Conservation (phyloP, 176 grass and related monocot species). For the Ampelocalamus luodianensis region DNA sequence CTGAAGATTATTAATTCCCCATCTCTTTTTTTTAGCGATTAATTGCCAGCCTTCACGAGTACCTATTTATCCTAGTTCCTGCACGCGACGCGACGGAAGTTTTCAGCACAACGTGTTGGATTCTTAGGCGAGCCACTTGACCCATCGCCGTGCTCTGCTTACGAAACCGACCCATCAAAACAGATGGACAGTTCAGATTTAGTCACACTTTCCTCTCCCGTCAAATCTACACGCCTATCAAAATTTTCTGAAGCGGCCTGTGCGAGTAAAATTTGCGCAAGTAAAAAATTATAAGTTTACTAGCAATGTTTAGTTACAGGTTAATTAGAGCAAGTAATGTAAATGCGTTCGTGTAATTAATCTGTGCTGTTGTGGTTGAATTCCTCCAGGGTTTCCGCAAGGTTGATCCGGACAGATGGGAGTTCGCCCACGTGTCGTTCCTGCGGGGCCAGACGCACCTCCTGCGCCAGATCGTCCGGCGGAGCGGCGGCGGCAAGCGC, state of each 20-base stretch:
- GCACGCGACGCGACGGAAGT: neutral
- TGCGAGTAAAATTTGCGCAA: no score
- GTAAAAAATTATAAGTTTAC: no score
- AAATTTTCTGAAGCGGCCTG: no score
- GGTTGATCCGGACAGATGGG: conserved; percentile 80
- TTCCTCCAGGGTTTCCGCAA: conserved; percentile 67
- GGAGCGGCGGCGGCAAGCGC: conserved; percentile 46
- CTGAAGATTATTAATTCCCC: neutral
- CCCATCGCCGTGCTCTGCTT: neutral
- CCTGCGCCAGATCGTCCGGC: conserved; percentile 56
- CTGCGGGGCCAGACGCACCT: conserved; percentile 73
- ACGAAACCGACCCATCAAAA: neutral
- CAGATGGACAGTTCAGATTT: neutral
- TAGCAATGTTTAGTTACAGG: no score
- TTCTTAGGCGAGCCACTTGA: neutral
- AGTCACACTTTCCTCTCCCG: no score
- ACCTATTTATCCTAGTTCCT: neutral
- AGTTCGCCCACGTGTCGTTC: conserved; percentile 77
- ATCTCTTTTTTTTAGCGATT: no score
- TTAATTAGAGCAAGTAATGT: neutral
- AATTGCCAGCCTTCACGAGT: neutral
- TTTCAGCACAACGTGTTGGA: neutral
- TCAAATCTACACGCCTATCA: no score
- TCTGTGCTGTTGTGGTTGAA: neutral
- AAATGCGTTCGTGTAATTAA: neutral